These are phyloP conservation scores for Phellopilus nigrolimitatus DNA, from an alignment of 1,284 basidiomycete species.

Conservation along the genomic window DNA sequence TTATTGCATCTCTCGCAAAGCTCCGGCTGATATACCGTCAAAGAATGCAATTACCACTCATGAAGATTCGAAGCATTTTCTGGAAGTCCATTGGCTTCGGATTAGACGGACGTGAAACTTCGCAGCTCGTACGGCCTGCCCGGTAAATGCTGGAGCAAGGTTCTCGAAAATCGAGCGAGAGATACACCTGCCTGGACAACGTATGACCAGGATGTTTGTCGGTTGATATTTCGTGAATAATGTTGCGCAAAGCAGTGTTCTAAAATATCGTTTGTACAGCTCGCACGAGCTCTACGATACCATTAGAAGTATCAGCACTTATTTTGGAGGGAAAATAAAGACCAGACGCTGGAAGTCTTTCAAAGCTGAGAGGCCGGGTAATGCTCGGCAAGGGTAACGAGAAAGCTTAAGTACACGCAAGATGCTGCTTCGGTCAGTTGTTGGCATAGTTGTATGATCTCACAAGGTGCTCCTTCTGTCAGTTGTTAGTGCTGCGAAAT, in stretches of 20 bases:
- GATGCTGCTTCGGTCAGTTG: too few relatives aligned
- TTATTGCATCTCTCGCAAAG: not conserved
- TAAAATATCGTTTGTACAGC: not conserved
- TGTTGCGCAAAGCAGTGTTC: not conserved
- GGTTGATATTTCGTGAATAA: not conserved
- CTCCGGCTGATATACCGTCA: not conserved
- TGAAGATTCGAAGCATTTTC: not conserved
- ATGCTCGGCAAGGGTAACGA: too few relatives aligned
- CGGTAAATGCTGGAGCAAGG: not conserved
- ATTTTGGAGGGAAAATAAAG: too few relatives aligned
- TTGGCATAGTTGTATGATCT: too few relatives aligned
- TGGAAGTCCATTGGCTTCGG: not conserved
- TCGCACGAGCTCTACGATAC: not conserved
- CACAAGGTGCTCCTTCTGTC: too few relatives aligned
- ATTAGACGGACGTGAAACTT: too few relatives aligned
- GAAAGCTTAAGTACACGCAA: too few relatives aligned
- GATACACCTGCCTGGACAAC: not conserved
- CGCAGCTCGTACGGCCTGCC: too few relatives aligned
- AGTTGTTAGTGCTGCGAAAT: too few relatives aligned
- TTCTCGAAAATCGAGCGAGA: not conserved
- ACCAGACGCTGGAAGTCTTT: too few relatives aligned
- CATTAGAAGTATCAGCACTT: not conserved
- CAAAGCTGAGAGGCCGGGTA: too few relatives aligned
- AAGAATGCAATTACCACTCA: not conserved
- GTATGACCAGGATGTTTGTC: not conserved